Base-by-base conservation (phyloP, 2,329 filamentous ascomycete genomes). In the Colletotrichum filicis region DNA sequence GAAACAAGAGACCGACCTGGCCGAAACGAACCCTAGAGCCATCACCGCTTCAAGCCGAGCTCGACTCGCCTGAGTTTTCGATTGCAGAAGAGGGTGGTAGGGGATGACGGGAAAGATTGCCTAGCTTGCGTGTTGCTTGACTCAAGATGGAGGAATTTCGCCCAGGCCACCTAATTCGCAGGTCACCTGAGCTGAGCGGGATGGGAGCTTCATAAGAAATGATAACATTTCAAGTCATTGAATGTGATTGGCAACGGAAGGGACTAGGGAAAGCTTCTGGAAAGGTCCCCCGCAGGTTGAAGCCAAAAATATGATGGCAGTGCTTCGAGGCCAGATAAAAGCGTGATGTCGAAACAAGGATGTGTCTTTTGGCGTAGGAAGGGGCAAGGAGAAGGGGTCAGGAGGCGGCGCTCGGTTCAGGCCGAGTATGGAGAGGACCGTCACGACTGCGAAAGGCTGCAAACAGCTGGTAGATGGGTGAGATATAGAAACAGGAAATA, bases 291-390 rank as follows among this genome's bases (percentile, higher is more conserved):
- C 35, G 30, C 12, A 60, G 24, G n/a, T 26, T 35, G 24, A 53
- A 46, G 52, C 30, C 46, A 26, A 30, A 57, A 53, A 60, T n/a
- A 72, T 12, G 49, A 26, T 14, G 14, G 55, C 19, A 19, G 53
- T 56, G 32, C 42, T 42, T 53, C 66, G 14, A 58, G 52, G 65
- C 8, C 19, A 24, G 30, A 49, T 35, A 69, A 62, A 5, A n/a
- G 55, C 24, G 57, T 62, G 30, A 60, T 69, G 52, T 72, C 52
- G 70, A 72, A 72, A 72, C 66, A 72, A 24, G 70, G 66, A 53
- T 69, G 66, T 35, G 56, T 68, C 55, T 26, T 69, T 56, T 19
- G 55, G 30, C 32, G 59, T 69, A 69, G 53, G 70, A 72, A 69
- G 66, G 69, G 65, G 69, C 30, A n/a, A 57, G 59, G 57, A 62